Base-by-base conservation (phyloP, 2,329 filamentous ascomycete genomes). In the Triangularia setosa region DNA sequence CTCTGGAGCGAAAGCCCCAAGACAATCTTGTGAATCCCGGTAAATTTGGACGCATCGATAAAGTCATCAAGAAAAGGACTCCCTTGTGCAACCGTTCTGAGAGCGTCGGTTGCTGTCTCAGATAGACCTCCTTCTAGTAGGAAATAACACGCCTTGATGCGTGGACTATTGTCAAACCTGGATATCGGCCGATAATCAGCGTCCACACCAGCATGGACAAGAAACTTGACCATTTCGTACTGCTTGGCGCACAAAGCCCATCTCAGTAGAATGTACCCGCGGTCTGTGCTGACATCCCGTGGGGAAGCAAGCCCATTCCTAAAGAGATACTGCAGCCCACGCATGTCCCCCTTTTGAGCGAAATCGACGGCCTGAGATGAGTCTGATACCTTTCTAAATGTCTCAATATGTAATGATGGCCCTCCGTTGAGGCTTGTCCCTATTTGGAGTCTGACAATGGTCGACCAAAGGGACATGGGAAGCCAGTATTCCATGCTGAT, bases 101-200 rank as follows among this genome's bases (percentile, higher is more conserved):
- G 58, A 25, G 69, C 68, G 4, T 69, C 67, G 2, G 52, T 61
- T 3, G 67, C 62, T 9, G 24, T 33, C 18, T 62, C 64, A 12
- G 67, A 62, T 14, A 67, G 33, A 24, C 65, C 64, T 28, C 70
- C 70, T 58, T 70, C 66, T 4, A 71, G 60, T 12, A 70, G 16
- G 48, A 71, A 69, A 61, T 72, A 64, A 24, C 67, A 68, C n/a
- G 68, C 68, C 58, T 71, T 71, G 21, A 56, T 33, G 40, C 60
- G 35, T 27, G 60, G 60, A 40, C 35, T 56, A 40, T 62, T 54
- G 35, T 62, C 60, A 28, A 35, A 35, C 16, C 44, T 6, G n/a
- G 53, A 52, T 35, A 52, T n/a, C 28, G 23, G 44, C 18, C 57
- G 24, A 18, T 60, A 60, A 16, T 33, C 44, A 1, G 57, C 23